Conservation (phyloP, 805 yeast species). For the Saccharomyces mikatae region DNA sequence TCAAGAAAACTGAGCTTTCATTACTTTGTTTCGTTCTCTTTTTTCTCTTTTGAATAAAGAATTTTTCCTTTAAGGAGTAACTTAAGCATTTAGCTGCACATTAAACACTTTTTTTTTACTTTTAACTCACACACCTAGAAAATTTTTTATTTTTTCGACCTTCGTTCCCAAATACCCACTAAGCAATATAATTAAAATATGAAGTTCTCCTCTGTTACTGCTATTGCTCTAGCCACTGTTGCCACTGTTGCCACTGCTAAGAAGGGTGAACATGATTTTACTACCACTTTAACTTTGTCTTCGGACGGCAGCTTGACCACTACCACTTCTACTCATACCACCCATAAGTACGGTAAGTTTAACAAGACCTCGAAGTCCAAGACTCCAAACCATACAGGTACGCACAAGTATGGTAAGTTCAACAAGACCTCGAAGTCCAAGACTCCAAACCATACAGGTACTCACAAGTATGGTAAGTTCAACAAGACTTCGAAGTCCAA, state of each 20-base stretch:
- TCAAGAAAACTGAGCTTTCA: background rate
- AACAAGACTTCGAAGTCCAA: slow-evolving; percentile 31
- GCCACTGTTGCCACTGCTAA: slow-evolving; percentile 27
- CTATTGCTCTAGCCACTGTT: slow-evolving; percentile 35
- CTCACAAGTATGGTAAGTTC: slow-evolving; percentile 50
- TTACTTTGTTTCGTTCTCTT: background rate
- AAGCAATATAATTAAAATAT: slow-evolving; percentile 17
- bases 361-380: slow-evolving; percentile 38
- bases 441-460: slow-evolving; percentile 33
- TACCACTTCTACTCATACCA: slow-evolving; percentile 30
- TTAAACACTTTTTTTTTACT: background rate
- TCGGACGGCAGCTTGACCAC: slow-evolving; percentile 21
- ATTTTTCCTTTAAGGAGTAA: background rate
- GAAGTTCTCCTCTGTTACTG: slow-evolving; percentile 38
- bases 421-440: slow-evolving; percentile 35
- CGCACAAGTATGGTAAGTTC: slow-evolving; percentile 48
- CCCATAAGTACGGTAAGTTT: slow-evolving; percentile 42
- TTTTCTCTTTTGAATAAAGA: background rate
- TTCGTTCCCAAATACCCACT: background rate
- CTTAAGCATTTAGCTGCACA: background rate
- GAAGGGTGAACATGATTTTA: slow-evolving; percentile 7
- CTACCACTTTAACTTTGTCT: slow-evolving; percentile 13
- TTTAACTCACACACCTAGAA: background rate
- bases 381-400: slow-evolving; percentile 34
- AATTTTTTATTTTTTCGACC: background rate